Percentiles rank a stretch among this genome's conserved stretches.
These are phyloP conservation scores for Fragaria nilgerrensis DNA, from an alignment of 306 rosid species.

Conservation along the genomic window DNA sequence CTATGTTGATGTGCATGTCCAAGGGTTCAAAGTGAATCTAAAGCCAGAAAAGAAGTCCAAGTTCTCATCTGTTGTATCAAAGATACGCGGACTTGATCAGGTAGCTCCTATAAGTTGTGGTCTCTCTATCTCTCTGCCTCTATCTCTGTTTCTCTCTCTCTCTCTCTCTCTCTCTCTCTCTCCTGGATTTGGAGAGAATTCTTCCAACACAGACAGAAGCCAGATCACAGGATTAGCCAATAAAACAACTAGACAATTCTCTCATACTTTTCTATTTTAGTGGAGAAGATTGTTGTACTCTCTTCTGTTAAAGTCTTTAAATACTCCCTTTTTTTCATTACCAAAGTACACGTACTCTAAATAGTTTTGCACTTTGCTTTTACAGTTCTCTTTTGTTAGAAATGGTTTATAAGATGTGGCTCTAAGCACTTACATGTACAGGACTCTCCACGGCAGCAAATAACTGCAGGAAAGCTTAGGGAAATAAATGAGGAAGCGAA, in stretches of 20 bases:
- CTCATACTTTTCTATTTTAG: neutral
- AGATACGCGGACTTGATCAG: constrained; percentile 96
- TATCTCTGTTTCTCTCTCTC: neutral
- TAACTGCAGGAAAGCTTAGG: constrained; percentile 95
- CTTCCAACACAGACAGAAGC: neutral
- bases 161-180: neutral
- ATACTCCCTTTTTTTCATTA: neutral
- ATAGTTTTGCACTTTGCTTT: constrained; percentile 15
- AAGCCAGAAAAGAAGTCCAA: constrained; percentile 91
- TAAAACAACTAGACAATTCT: too few species aligned
- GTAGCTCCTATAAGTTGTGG: constrained; percentile 36
- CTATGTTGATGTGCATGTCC: constrained; percentile 75
- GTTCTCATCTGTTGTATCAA: constrained; percentile 92
- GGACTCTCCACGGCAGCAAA: constrained; percentile 91
- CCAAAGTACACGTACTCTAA: neutral
- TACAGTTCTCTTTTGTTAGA: constrained; percentile 5
- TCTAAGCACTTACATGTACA: constrained; percentile 34
- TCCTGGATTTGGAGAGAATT: neutral
- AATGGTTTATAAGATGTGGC: constrained; percentile 24
- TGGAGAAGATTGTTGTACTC: neutral
- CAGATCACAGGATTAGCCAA: neutral
- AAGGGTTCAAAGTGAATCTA: constrained; percentile 84
- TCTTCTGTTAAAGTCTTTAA: neutral
- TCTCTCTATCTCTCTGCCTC: neutral
- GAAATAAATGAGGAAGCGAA: constrained; percentile 95